Conservation (phyloP, 495 filamentous ascomycete species). For the Acidiella bohemica region DNA sequence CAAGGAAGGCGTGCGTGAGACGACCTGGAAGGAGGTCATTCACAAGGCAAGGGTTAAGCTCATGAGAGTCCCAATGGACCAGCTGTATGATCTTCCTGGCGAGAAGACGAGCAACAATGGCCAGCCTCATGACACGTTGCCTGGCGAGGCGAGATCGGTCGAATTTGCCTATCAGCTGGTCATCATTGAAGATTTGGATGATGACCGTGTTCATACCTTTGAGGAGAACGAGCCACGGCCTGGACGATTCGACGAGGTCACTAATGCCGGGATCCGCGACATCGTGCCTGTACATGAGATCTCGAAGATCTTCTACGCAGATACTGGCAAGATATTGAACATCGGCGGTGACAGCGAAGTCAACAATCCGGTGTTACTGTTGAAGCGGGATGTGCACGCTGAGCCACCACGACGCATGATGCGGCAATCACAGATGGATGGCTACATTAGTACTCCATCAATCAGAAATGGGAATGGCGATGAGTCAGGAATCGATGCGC, state of each 20-base stretch:
- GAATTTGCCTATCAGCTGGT: conserved; percentile 84
- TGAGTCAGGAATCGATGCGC: conserved; percentile 46
- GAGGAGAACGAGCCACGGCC: conserved; percentile 53
- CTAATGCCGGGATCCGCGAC: conserved; percentile 65
- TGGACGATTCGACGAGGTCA: conserved; percentile 54
- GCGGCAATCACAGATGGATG: conserved; percentile 31
- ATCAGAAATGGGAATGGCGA: conserved; percentile 21
- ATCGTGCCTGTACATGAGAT: conserved; percentile 80
- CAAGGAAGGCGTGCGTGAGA: conserved; percentile 51
- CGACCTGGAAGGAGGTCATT: conserved; percentile 95
- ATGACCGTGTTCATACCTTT: conserved; percentile 72
- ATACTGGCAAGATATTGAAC: conserved; percentile 87
- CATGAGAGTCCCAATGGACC: conserved; percentile 37
- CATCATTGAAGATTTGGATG: conserved; percentile 85
- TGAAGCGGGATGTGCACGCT: conserved; percentile 75
- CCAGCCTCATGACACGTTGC: conserved; percentile 22
- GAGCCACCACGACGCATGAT: conserved; percentile 52
- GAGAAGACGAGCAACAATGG: neutral
- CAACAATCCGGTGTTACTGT: conserved; percentile 72
- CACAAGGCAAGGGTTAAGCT: conserved; percentile 85
- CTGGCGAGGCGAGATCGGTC: conserved; percentile 39
- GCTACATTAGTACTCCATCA: conserved; percentile 7
- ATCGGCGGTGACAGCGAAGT: conserved; percentile 66
- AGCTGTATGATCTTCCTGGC: conserved; percentile 29
- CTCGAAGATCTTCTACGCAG: conserved; percentile 93